Evolutionary conservation across 805 yeast genomes (phyloP).

Genomic region (Candida schatavii): DNA sequence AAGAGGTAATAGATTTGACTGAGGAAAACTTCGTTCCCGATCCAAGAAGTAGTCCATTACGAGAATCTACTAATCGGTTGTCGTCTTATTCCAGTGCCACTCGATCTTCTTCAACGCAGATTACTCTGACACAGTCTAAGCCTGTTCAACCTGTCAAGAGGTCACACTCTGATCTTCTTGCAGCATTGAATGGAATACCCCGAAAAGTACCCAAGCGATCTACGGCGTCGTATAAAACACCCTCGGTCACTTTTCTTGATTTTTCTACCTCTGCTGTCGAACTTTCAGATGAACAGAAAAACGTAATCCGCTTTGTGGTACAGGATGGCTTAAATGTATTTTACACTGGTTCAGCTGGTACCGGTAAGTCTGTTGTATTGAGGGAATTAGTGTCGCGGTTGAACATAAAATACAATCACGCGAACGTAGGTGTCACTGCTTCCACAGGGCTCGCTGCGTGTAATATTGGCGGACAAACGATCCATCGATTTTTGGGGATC

Average conservation of each 20-base stretch:
- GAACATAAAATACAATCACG: constrained; percentile 37
- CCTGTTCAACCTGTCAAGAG: constrained; percentile 14
- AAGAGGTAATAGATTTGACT: constrained; percentile 9
- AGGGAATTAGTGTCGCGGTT: constrained; percentile 60
- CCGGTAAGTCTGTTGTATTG: constrained; percentile 76
- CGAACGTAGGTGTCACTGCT: constrained; percentile 75
- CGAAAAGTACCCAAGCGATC: constrained; percentile 18
- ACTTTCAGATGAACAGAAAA: constrained; percentile 41
- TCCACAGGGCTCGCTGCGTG: constrained; percentile 85
- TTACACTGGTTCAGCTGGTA: constrained; percentile 85
- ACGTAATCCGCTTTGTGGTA: constrained; percentile 51
- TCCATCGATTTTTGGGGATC: constrained; percentile 75
- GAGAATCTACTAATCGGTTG: background rate
- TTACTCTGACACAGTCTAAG: no score
- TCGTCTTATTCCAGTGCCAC: background rate
- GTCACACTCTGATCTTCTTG: constrained; percentile 18
- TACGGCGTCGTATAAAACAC: constrained; percentile 10
- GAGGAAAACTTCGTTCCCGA: constrained; percentile 2
- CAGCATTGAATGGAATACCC: constrained; percentile 17
- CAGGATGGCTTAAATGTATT: constrained; percentile 54
- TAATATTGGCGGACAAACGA: constrained; percentile 74
- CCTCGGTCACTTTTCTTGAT: constrained; percentile 1
- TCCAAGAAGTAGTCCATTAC: constrained; percentile 4
- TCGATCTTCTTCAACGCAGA: background rate
- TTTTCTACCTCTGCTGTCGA: constrained; percentile 2